Evolutionary conservation across 1,284 basidiomycete species (phyloP), one percentile per base, ranked within the genome.

Genomic region (Sparassis latifolia): DNA sequence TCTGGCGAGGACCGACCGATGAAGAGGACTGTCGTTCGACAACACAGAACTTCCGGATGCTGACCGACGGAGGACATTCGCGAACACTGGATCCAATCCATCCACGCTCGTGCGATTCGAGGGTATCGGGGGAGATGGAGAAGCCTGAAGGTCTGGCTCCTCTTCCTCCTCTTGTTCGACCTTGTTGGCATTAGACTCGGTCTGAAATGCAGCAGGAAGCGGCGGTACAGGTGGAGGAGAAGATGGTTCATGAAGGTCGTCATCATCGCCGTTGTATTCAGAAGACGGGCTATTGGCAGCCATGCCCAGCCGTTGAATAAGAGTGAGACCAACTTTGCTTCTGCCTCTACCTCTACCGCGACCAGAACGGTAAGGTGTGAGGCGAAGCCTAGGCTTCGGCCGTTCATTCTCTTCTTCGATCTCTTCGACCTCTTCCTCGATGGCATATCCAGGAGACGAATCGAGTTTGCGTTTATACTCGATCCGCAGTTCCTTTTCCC

Each of bases 81-180:
- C 87, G 62, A 89, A 92, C 0, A 71, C 76, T 7, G 89, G 89
- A 58, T 92, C 89, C 85, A 92, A 89, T 39, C 88, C 88, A 48
- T 92, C 89, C 7, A 90, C 73, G 57, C 85, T 89, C 2, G 77
- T 77, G 33, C 75, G 71, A 54, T 83, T 84, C 2, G 80, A 81
- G 28, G 63, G 49, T 20, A 56, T 43, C 4, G 52, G 66, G 43
- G 66, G 63, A 12, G 71, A 74, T 2, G 71, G 72, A 2, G 77
- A 75, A 10, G 72, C 71, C 12, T 71, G 67, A 9, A 64, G 48
- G 33, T 72, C 64, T 27, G 58, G 63, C 12, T 69, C 66, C 10
- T 66, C 66, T 5, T 71, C 72, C 27, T 70, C 68, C 5, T 69
- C 67, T 2, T 68, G 58, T 10, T 74, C 70, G 9, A 71, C 63